Base-by-base conservation (phyloP, 495 filamentous ascomycete genomes). In the Collariella sp. region DNA sequence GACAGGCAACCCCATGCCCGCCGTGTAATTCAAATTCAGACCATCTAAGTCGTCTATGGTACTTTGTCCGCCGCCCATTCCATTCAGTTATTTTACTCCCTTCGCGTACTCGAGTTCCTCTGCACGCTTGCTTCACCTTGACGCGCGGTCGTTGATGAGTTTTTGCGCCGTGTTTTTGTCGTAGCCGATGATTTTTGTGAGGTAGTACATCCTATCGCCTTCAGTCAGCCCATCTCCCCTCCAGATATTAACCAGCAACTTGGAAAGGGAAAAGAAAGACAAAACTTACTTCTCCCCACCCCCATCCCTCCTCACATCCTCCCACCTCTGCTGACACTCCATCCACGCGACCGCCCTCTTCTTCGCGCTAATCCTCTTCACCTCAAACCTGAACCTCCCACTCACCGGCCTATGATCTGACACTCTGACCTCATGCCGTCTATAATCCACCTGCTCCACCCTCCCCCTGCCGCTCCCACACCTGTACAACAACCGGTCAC, bases 351-450 rank as follows among this genome's bases (percentile, higher is more conserved):
- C 62, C 1, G 76, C 79, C 46, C 88, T 78, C 69, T 83, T 76
- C 60, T 81, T 75, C 10, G 79, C 77, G 55, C 79, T 72, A 29
- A 96, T 85, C 0, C 79, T 86, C 72, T 96, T 97, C 34, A 95
- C 76, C 24, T 84, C 79, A 33, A 96, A 77, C 60, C 77, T 79
- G 69, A 98, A 96, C 29, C 75, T 70, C 0, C 87, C 93, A 60
- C 82, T 94, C 48, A 98, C 94, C 7, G 93, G 93, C 57, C 93
- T 79, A 71, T 98, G 93, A 65, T 98, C 93, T 10, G 87, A 93
- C 13, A 90, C 85, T 46, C 84, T 76, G 31, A 96, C 83, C 72
- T 96, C 91, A 71, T 95, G 91, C 40, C 94, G 77, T 34, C 80
- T 75, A 65, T 98, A 98, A 51, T 95, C 84, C 22, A 87, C 70